phyloP scores from a whole-genome alignment of 2,329 filamentous ascomycete genomes.

The Nectriaceae sp. region DNA sequence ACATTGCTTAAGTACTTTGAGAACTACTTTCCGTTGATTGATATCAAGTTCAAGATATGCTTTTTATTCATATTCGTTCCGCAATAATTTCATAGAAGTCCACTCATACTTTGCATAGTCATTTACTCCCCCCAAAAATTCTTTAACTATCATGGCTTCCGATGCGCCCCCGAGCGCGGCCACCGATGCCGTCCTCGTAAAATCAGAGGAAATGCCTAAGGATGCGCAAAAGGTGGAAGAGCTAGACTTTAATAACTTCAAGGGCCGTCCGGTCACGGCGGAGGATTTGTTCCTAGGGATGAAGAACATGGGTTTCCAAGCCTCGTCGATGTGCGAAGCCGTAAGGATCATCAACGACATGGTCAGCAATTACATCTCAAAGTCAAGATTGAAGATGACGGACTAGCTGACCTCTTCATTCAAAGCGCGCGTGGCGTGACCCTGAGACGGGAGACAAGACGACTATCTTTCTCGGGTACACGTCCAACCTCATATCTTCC shows the following conservation, averaged over 20 bases:
- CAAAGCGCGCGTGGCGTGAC: slow-evolving; percentile 74
- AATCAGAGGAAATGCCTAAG: slow-evolving; percentile 79
- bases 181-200: slow-evolving; percentile 80
- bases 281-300: slow-evolving; percentile 82
- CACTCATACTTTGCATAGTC: too few relatives aligned
- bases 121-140: too few relatives aligned
- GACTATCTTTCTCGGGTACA: slow-evolving; percentile 97
- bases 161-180: slow-evolving; percentile 60
- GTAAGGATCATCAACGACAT: slow-evolving; percentile 93
- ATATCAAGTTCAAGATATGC: too few relatives aligned
- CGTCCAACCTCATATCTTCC: slow-evolving; percentile 95
- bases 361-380: slow-evolving; percentile 52
- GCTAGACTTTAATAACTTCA: slow-evolving; percentile 86
- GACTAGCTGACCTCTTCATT: slow-evolving; percentile 8
- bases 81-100: slow-evolving; percentile 2
- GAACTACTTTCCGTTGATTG: too few relatives aligned
- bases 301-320: slow-evolving; percentile 78
- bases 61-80: slow-evolving; percentile 10
- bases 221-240: slow-evolving; percentile 82
- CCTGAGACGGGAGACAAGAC: slow-evolving; percentile 77
- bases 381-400: background rate
- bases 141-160: slow-evolving; percentile 32
- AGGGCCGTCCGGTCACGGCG: slow-evolving; percentile 75
- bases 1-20: too few relatives aligned
- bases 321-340: slow-evolving; percentile 77